Percentiles rank a stretch among this genome's conserved stretches.
Evolutionary conservation across 805 yeast genomes (phyloP).

Genomic region (Ogataea ramenticola): DNA sequence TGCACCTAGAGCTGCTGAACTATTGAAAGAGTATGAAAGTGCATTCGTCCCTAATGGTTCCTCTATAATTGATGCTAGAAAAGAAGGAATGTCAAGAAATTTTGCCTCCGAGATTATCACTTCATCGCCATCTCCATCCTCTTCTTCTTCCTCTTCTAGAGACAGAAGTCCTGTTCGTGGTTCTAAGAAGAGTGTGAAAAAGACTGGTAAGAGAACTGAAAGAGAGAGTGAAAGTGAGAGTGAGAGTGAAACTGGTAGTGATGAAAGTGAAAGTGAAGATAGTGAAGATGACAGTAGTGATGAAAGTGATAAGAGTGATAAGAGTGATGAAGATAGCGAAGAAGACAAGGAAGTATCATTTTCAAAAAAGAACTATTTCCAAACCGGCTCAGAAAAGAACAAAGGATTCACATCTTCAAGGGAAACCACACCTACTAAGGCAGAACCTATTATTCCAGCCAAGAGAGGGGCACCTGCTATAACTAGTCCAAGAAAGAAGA

Average conservation of each 20-base stretch:
- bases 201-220: neutral
- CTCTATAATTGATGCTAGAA: conserved; percentile 14
- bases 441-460: conserved; percentile 7
- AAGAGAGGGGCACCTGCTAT: conserved; percentile 11
- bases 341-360: neutral
- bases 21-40: conserved; percentile 26
- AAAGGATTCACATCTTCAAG: neutral
- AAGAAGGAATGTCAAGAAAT: too few species aligned
- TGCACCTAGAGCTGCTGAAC: conserved; percentile 37
- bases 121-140: too few species aligned
- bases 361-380: conserved; percentile 2
- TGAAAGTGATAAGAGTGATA: neutral
- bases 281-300: neutral
- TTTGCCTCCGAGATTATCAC: too few species aligned
- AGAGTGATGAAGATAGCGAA: neutral
- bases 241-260: neutral
- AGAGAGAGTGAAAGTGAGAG: neutral
- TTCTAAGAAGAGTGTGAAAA: neutral
- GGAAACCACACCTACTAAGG: conserved; percentile 4
- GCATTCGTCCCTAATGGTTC: conserved; percentile 15
- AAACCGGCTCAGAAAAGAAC: neutral
- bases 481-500: conserved; percentile 10
- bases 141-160: neutral
- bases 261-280: neutral
- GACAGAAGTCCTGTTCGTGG: conserved; percentile 1